phyloP scores from a whole-genome alignment of 192 early-diverging fungal genomes.

The Podochytrium sp. region DNA sequence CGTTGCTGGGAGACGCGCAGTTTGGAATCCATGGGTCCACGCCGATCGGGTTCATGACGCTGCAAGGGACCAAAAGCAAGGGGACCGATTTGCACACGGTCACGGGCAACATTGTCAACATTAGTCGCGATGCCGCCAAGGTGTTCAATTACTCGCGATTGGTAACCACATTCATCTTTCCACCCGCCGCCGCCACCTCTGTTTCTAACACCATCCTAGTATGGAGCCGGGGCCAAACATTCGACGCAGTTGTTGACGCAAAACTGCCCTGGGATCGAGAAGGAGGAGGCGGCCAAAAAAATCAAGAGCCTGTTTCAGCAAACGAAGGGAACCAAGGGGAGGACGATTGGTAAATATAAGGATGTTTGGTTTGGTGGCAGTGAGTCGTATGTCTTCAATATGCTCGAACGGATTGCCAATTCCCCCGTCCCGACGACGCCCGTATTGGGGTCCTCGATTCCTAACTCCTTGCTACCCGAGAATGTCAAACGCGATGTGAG shows the following conservation, averaged over 20 bases:
- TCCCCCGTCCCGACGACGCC: conserved; percentile 80
- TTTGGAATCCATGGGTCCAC: conserved; percentile 91
- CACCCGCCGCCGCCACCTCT: too few species aligned
- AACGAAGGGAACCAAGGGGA: conserved; percentile 79
- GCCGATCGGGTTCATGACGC: conserved; percentile 96
- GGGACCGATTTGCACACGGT: conserved; percentile 93
- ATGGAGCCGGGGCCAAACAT: conserved; percentile 89
- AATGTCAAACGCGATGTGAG: conserved; percentile 47
- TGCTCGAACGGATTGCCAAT: conserved; percentile 79
- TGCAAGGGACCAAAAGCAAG: conserved; percentile 88
- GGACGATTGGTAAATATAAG: conserved; percentile 14
- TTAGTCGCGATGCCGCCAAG: conserved; percentile 88
- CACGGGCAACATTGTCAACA: conserved; percentile 85
- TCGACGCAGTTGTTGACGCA: conserved; percentile 80
- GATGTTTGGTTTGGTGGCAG: conserved; percentile 86
- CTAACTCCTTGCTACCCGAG: conserved; percentile 71
- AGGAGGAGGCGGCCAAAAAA: conserved; percentile 63
- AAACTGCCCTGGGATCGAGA: conserved; percentile 72
- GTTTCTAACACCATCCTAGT: too few species aligned
- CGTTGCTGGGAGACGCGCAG: conserved; percentile 91
- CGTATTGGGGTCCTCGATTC: conserved; percentile 84
- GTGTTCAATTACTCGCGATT: conserved; percentile 95
- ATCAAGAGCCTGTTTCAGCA: conserved; percentile 73
- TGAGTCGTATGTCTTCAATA: conserved; percentile 95
- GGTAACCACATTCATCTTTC: too few species aligned